These are phyloP conservation scores for Ogataea thermomethanolica DNA, from an alignment of 805 yeast species.

Conservation along the genomic window DNA sequence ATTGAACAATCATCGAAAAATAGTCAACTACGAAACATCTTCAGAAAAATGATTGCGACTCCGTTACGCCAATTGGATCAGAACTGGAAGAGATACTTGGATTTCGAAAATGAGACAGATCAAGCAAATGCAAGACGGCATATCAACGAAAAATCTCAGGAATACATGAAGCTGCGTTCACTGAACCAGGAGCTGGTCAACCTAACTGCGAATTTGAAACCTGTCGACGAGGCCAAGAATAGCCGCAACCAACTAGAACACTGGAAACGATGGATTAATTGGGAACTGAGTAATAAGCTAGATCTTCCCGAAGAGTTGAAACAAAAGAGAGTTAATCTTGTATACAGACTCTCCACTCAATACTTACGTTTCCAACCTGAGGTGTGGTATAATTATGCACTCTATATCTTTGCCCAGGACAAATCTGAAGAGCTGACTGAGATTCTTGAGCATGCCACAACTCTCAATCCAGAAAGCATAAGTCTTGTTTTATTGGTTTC, in stretches of 20 bases:
- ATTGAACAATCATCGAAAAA: conserved; percentile 84
- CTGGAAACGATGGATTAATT: conserved; percentile 75
- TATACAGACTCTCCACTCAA: conserved; percentile 67
- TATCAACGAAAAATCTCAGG: conserved; percentile 76
- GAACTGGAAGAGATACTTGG: conserved; percentile 75
- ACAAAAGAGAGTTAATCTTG: conserved; percentile 59
- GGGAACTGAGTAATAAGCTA: conserved; percentile 74
- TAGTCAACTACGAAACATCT: conserved; percentile 71
- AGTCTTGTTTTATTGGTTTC: conserved; percentile 64
- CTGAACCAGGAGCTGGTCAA: conserved; percentile 67
- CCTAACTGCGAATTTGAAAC: conserved; percentile 36
- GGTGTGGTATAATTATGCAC: conserved; percentile 65
- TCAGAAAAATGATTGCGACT: conserved; percentile 63
- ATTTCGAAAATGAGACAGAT: conserved; percentile 78
- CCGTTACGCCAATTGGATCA: conserved; percentile 75
- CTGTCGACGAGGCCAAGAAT: conserved; percentile 13
- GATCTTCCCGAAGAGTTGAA: conserved; percentile 49
- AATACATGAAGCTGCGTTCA: conserved; percentile 83
- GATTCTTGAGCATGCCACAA: conserved; percentile 50
- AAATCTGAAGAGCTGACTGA: conserved; percentile 32
- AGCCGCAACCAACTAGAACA: conserved; percentile 42
- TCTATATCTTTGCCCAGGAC: conserved; percentile 18
- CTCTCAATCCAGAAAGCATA: conserved; percentile 67
- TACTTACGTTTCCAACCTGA: conserved; percentile 64
- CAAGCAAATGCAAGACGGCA: conserved; percentile 78